Evolutionary conservation across 176 grass and related monocot species (phyloP).

Genomic region (Bonia amplexicaulis): DNA sequence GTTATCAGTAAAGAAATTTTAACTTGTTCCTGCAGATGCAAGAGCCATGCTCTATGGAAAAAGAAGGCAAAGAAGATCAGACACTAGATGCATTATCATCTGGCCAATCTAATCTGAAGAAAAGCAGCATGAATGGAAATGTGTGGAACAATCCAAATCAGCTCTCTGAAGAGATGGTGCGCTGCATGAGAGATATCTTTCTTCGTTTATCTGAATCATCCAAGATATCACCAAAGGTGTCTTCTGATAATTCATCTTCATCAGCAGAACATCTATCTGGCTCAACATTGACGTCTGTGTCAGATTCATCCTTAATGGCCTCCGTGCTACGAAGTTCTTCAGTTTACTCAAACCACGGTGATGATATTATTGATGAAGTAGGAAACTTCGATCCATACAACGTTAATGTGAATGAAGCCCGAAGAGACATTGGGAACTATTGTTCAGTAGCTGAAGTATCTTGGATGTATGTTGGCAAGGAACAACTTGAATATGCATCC

Average conservation of each 20-base stretch:
- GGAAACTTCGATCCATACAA: constrained; percentile 69
- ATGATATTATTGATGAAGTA: constrained; percentile 41
- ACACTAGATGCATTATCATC: constrained; percentile 36
- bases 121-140: constrained; percentile 24
- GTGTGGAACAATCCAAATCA: constrained; percentile 61
- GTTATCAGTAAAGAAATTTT: not conserved
- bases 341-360: constrained; percentile 38
- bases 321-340: constrained; percentile 55
- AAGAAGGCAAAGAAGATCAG: constrained; percentile 28
- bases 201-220: constrained; percentile 74
- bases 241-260: constrained; percentile 55
- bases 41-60: constrained; percentile 19
- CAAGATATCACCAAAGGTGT: constrained; percentile 39
- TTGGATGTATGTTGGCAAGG: constrained; percentile 88
- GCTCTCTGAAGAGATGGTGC: constrained; percentile 92
- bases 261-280: constrained; percentile 54
- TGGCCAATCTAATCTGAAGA: constrained; percentile 28
- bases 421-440: constrained; percentile 79
- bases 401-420: constrained; percentile 64
- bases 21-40: constrained; percentile 32
- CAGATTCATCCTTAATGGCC: constrained; percentile 58
- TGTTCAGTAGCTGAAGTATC: constrained; percentile 65
- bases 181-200: constrained; percentile 93
- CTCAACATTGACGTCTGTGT: constrained; percentile 53
- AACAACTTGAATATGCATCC: constrained; percentile 87